Evolutionary conservation across 208 protist genomes (phyloP), one percentile per base, ranked within the genome.

Genomic region (Herpetomonas samuelpessoai): DNA sequence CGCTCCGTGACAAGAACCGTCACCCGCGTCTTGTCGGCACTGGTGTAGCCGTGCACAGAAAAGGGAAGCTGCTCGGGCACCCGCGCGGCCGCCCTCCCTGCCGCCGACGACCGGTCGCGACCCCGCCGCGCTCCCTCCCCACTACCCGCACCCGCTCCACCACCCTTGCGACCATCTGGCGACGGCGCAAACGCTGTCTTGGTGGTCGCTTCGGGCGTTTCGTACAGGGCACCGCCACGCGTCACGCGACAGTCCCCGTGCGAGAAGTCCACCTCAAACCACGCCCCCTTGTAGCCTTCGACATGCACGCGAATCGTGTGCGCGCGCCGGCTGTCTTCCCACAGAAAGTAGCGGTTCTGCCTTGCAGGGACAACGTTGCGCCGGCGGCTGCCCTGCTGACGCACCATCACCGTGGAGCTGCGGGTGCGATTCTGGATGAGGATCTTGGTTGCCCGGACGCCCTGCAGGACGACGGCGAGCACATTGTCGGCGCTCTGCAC

Each of bases 191-290:
- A n/a, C n/a, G n/a, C n/a, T n/a, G n/a, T n/a, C 12, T 51, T 18
- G 47, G 7, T n/a, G 47, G 47, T 12, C 6, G 29, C 28, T 12
- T 26, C 25, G 2, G 27, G 27, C 41, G 26, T 50, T 27, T 28
- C 46, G 25, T n/a, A 39, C 26, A 48, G 52, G 26, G 64, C 57
- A 4, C 67, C 73, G 65, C 65, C 64, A 25, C 79, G 79, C 21
- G 65, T 72, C 26, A 90, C 83, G 46, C 74, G 65, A 47, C 74
- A 90, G 56, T 75, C 72, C 9, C 86, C 86, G 14, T 74, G 64
- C 25, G 71, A 76, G 57, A 91, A 88, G 67, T 93, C 83, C 28
- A 93, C 81, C 62, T 88, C 78, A 68, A 86, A 93, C 83, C 83
- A 93, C 9, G 56, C 62, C 1, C 69, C 83, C 50, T 88, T 86